phyloP scores from a whole-genome alignment of 495 filamentous ascomycete species.

The Hypoxylon crocopeplum region DNA sequence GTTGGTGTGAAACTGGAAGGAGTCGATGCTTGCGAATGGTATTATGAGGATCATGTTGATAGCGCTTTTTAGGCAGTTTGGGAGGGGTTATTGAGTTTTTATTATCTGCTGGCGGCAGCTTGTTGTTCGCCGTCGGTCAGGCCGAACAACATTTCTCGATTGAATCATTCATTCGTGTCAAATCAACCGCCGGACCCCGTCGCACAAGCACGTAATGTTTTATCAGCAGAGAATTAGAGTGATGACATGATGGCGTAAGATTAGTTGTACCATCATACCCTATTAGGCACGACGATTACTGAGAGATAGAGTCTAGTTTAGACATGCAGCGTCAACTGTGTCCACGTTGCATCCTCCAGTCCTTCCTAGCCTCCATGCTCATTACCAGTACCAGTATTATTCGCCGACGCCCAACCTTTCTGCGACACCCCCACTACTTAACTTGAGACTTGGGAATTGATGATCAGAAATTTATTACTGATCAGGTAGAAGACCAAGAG shows the following conservation, averaged over 20 bases:
- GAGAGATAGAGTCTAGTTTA: conserved; percentile 30
- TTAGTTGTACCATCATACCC: conserved; percentile 33
- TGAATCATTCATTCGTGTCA: conserved; percentile 11
- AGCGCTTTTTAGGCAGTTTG: conserved; percentile 31
- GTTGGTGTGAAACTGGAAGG: conserved; percentile 7
- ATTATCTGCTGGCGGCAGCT: conserved; percentile 20
- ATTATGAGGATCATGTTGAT: background rate
- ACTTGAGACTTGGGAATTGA: conserved; percentile 26
- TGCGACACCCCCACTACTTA: conserved; percentile 23
- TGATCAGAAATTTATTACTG: background rate
- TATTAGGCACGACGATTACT: conserved; percentile 28
- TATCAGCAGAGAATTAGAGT: conserved; percentile 27
- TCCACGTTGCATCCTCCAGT: conserved; percentile 37
- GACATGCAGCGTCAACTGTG: conserved; percentile 25
- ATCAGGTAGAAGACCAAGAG: background rate
- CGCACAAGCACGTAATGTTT: conserved; percentile 35
- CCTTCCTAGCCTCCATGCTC: conserved; percentile 17
- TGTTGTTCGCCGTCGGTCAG: conserved; percentile 20
- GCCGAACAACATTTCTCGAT: conserved; percentile 11
- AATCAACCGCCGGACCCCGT: conserved; percentile 8
- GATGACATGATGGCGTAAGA: conserved; percentile 41
- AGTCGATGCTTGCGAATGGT: conserved; percentile 2
- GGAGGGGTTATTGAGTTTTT: conserved; percentile 30
- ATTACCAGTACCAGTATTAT: conserved; percentile 16
- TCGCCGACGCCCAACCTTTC: conserved; percentile 22